phyloP scores from a whole-genome alignment of 441 rosid species.

The Arabidopsis hybrid region DNA sequence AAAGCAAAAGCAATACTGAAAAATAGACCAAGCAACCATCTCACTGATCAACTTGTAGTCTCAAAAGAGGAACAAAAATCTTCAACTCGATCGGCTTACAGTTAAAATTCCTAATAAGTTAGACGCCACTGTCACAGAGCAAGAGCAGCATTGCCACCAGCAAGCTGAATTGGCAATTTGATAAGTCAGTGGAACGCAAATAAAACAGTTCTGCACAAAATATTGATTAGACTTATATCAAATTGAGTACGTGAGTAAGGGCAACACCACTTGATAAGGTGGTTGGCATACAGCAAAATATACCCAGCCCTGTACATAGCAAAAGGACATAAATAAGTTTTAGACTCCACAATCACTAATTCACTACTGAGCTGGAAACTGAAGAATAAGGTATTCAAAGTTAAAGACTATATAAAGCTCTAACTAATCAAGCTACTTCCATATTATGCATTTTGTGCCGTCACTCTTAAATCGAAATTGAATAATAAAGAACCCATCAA shows the following conservation, averaged over 20 bases:
- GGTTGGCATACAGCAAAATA: constrained; percentile 99
- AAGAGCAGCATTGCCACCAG: constrained; percentile 94
- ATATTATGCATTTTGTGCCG: background rate
- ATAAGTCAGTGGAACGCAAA: constrained; percentile 16
- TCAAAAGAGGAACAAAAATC: background rate
- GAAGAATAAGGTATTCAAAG: background rate
- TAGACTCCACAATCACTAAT: constrained; percentile 5
- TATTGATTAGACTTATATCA: constrained; percentile 29
- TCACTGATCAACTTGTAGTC: constrained; percentile 1
- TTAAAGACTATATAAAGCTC: background rate
- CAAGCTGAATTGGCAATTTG: constrained; percentile 66
- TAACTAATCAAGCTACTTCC: constrained; percentile 24
- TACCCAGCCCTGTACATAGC: constrained; percentile 70
- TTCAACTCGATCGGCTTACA: constrained; percentile 54
- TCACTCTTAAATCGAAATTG: constrained; percentile 7
- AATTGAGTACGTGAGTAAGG: constrained; percentile 75
- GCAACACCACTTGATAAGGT: constrained; percentile 99
- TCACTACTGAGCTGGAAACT: background rate
- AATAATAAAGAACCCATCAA: background rate
- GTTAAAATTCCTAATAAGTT: constrained; percentile 86
- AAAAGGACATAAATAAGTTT: constrained; percentile 18
- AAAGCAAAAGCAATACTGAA: background rate
- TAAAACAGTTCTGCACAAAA: constrained; percentile 1
- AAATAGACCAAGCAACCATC: constrained; percentile 16
- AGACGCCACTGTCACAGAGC: constrained; percentile 90